Conservation (phyloP, 495 filamentous ascomycete species). For the Lasiosphaeria hispida region DNA sequence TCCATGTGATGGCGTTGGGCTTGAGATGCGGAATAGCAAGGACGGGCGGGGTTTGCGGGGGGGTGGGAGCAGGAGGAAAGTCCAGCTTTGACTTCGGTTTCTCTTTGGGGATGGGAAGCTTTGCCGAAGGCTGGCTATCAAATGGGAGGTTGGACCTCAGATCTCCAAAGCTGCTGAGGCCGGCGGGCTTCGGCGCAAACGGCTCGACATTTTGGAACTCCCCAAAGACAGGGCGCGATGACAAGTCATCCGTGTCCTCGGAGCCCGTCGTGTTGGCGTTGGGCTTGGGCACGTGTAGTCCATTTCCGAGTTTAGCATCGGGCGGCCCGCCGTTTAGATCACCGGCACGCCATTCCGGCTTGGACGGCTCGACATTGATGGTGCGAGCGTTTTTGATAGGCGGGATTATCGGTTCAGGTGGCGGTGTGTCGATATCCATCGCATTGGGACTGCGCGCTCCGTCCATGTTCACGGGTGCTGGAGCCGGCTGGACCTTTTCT, state of each 20-base stretch:
- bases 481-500: conserved; percentile 23
- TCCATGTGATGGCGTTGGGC: conserved; percentile 50
- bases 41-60: conserved; percentile 43
- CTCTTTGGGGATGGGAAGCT: conserved; percentile 36
- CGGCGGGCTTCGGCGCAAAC: conserved; percentile 49
- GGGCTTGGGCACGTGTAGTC: conserved; percentile 18
- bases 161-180: conserved; percentile 64
- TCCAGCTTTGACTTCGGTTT: conserved; percentile 38
- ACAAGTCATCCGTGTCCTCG: conserved; percentile 18
- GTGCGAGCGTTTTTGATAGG: conserved; percentile 37
- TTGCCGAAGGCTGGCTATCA: conserved; percentile 57
- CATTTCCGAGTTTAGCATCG: conserved; percentile 15
- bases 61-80: conserved; percentile 63
- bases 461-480: conserved; percentile 12
- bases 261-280: conserved; percentile 12
- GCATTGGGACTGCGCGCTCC: conserved; percentile 41
- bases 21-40: conserved; percentile 36
- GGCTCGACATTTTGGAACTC: conserved; percentile 68
- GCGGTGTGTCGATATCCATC: conserved; percentile 57
- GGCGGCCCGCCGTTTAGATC: conserved; percentile 27
- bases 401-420: conserved; percentile 18
- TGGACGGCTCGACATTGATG: conserved; percentile 46
- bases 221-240: conserved; percentile 52
- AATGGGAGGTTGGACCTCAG: conserved; percentile 70
- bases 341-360: conserved; percentile 50